Conservation (phyloP, 2,329 filamentous ascomycete genomes). For the Exophiala xenobiotica region DNA sequence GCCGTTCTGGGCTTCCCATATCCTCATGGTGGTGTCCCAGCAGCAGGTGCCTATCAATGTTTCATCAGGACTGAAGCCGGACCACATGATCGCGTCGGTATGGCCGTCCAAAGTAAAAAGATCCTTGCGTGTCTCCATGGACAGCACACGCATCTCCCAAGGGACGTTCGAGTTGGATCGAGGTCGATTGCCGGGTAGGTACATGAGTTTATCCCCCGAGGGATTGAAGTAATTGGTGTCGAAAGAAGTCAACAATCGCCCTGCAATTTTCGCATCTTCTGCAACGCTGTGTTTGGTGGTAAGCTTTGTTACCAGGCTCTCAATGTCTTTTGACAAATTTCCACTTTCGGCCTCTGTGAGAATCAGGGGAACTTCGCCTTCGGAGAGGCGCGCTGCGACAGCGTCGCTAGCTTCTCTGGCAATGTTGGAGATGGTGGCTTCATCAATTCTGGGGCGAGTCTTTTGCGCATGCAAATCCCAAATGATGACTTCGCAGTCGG, state of each 20-base stretch:
- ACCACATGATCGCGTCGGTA: constrained; percentile 3
- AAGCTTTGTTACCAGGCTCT: neutral
- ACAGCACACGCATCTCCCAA: neutral
- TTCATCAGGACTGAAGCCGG: constrained; percentile 5
- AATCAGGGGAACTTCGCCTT: neutral
- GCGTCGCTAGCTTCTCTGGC: neutral
- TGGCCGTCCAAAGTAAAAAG: constrained; percentile 4
- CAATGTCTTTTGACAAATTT: neutral
- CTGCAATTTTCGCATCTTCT: neutral
- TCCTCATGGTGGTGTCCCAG: constrained; percentile 6
- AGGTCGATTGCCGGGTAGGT: constrained; percentile 6
- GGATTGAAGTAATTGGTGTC: constrained; percentile 1
- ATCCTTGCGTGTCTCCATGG: constrained; percentile 3
- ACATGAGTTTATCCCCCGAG: constrained; percentile 3
- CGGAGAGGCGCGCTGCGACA: neutral
- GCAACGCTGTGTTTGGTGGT: neutral
- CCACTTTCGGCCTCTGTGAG: neutral
- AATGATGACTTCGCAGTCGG: neutral
- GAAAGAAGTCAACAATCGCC: constrained; percentile 1
- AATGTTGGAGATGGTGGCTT: neutral
- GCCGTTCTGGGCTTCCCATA: constrained; percentile 1
- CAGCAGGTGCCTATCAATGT: constrained; percentile 5
- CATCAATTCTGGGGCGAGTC: neutral
- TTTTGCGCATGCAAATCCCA: neutral
- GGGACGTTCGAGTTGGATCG: constrained; percentile 3